A percentile compares a stretch with the other conserved stretches of the same genome.
Evolutionary conservation across 768 basidiomycete species (phyloP).

Genomic region (Leccinum barrowsii): DNA sequence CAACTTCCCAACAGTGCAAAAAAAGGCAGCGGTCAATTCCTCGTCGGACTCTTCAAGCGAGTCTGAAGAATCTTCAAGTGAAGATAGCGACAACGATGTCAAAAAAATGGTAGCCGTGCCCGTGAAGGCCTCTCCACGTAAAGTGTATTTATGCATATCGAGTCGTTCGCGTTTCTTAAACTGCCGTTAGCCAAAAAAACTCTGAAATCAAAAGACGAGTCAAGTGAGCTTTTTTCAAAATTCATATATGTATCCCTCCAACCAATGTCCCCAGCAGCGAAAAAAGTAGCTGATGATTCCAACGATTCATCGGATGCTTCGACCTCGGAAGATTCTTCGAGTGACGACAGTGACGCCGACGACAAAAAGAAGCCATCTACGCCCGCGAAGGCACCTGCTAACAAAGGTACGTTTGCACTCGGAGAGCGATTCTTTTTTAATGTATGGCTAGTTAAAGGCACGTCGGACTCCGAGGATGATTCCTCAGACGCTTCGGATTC

Average conservation of each 20-base stretch:
- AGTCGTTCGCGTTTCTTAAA: not conserved
- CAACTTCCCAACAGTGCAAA: slow-evolving; percentile 6
- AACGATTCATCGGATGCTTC: slow-evolving; percentile 5
- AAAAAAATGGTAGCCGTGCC: not conserved
- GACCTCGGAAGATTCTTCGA: slow-evolving; percentile 14
- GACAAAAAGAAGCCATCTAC: slow-evolving; percentile 16
- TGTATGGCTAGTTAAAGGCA: not conserved
- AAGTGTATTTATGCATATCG: not conserved
- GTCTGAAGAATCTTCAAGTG: not conserved
- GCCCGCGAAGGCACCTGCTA: not conserved
- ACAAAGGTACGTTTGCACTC: not conserved
- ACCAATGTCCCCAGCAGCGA: not conserved
- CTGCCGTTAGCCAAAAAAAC: not conserved
- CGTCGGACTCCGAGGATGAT: not conserved
- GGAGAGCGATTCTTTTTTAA: not conserved
- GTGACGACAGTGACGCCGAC: not conserved
- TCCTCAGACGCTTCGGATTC: slow-evolving; percentile 11
- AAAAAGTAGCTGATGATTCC: slow-evolving; percentile 1
- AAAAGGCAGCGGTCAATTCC: not conserved
- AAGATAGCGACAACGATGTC: not conserved
- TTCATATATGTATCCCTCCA: not conserved
- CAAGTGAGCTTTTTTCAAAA: not conserved
- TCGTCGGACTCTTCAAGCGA: not conserved
- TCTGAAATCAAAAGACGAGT: not conserved
- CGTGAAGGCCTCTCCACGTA: not conserved